Conservation (phyloP, 2,329 filamentous ascomycete genomes). For the Ophidiomyces ophidiicola region DNA sequence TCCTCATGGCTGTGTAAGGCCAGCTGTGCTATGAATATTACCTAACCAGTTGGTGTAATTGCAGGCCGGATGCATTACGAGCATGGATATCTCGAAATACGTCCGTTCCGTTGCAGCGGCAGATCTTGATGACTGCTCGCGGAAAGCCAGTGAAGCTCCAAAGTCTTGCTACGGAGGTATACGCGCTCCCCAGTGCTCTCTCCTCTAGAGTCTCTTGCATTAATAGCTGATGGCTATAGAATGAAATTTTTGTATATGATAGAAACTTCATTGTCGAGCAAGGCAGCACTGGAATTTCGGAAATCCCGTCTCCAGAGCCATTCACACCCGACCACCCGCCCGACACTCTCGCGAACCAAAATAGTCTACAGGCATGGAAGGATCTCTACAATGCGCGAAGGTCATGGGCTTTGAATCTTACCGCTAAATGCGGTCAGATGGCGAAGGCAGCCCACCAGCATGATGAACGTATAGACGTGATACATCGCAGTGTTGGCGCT, state of each 20-base stretch:
- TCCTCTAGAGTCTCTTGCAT: neutral
- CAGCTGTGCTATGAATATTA: slow-evolving; percentile 17
- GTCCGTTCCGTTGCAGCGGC: slow-evolving; percentile 60
- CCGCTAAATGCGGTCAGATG: slow-evolving; percentile 57
- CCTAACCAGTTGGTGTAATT: slow-evolving; percentile 9
- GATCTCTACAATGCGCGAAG: slow-evolving; percentile 69
- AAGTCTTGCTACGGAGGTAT: slow-evolving; percentile 66
- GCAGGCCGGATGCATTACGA: slow-evolving; percentile 71
- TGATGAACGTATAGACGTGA: slow-evolving; percentile 38
- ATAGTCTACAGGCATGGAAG: slow-evolving; percentile 77
- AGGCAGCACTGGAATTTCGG: slow-evolving; percentile 38
- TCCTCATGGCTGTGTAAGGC: slow-evolving; percentile 9
- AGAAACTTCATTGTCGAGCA: slow-evolving; percentile 51
- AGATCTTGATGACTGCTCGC: slow-evolving; percentile 75
- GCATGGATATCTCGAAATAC: slow-evolving; percentile 65
- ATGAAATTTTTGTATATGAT: slow-evolving; percentile 86
- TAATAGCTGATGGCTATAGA: slow-evolving; percentile 37
- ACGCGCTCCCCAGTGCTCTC: too few species aligned
- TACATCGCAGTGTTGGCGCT: slow-evolving; percentile 61
- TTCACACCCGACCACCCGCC: slow-evolving; percentile 54
- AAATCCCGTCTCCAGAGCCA: slow-evolving; percentile 43
- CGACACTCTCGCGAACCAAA: slow-evolving; percentile 69
- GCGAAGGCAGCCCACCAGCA: slow-evolving; percentile 48
- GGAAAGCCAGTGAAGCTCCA: slow-evolving; percentile 76
- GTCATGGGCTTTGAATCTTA: slow-evolving; percentile 62